Evolutionary conservation across 768 basidiomycete species (phyloP), one percentile per base, ranked within the genome.

Genomic region (Candolleomyces aberdarensis): DNA sequence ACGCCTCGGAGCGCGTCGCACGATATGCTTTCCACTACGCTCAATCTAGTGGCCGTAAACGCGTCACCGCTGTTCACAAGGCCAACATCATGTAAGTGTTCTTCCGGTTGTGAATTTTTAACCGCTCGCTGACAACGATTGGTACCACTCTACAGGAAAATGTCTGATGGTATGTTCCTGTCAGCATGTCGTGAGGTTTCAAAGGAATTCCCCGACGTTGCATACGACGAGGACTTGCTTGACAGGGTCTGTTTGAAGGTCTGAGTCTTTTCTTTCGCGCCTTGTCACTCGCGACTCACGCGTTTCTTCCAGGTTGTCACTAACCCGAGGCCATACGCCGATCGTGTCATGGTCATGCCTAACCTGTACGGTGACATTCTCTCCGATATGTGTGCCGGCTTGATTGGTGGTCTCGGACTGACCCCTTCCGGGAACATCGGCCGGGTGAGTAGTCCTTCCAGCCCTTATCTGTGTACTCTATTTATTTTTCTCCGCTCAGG

Each of bases 101-200:
- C 39, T 17, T 48, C 60, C 39, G 56, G 26, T 3, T 26, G 26
- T 26, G 3, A 26, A 26, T 26, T 26, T 54, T 22, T 22, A 53
- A 17, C 9, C 55, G 17, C 17, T 10, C 31, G 13, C 36, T 19
- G 51, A 47, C 39, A 48, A 17, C 31, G 51, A 47, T 40, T 62
- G 49, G 66, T 58, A 3, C 50, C 55, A 2, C 47, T 6, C 22
- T 15, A 22, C 70, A 97, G 95, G 95, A 98, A 98, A 88, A 94
- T 98, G 91, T 98, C 96, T 19, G 97, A 99, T 74, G 97, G 97
- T 63, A 97, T 98, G 95, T 99, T 99, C 84, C 80, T 99, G 75
- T 91, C 93, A 44, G 97, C 97, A 22, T 98, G 97, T 76, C 89
- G 97, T 58, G 89, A 94, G 66, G 93, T 99, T 44, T 89, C 96